Evolutionary conservation across 2,329 filamentous ascomycete species (phyloP), one percentile per base, ranked within the genome.

Genomic region (Microdochium bolleyi): DNA sequence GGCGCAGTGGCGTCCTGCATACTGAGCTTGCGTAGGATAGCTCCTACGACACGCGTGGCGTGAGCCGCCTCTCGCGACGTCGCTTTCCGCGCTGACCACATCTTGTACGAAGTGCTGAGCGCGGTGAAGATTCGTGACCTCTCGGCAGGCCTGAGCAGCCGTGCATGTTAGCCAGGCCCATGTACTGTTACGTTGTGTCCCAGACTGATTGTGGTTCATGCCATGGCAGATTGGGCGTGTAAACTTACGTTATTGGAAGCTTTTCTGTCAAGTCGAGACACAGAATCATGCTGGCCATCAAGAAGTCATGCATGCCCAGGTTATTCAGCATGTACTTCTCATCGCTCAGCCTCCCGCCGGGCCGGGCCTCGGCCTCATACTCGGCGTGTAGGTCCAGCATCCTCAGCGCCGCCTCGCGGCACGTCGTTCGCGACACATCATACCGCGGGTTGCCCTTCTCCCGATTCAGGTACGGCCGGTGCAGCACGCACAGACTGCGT

Each of bases 251-350:
- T 55, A 65, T 67, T 21, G 69, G 64, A 25, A 59, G 57, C 19
- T 68, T 69, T 55, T 74, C 72, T 24, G 66, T 68, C 13, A 77
- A 62, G 55, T 78, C 75, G 2, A 84, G 62, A 53, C 78, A 84
- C 5, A 84, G 59, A 41, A 84, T 75, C 77, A 83, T 84, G 13
- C 78, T 74, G 0, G 80, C 80, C 19, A 83, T 72, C 24, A 84
- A 64, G 55, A 82, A 84, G 57, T 83, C 78, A 32, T 82, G 77
- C 22, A 77, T 66, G 4, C 75, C 76, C 48, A 83, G 61, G 2
- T 73, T 75, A 3, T 74, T 74, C 8, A 82, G 61, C 67, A 83
- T 77, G 64, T 76, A 79, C 44, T 74, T 70, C 50, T 82, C 75
- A 38, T 74, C 70, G 52, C 74, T 70, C 54, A 84, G 63, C 21